Base-by-base conservation (phyloP, 345 rosid species). In the Diplotaxis tenuifolia region DNA sequence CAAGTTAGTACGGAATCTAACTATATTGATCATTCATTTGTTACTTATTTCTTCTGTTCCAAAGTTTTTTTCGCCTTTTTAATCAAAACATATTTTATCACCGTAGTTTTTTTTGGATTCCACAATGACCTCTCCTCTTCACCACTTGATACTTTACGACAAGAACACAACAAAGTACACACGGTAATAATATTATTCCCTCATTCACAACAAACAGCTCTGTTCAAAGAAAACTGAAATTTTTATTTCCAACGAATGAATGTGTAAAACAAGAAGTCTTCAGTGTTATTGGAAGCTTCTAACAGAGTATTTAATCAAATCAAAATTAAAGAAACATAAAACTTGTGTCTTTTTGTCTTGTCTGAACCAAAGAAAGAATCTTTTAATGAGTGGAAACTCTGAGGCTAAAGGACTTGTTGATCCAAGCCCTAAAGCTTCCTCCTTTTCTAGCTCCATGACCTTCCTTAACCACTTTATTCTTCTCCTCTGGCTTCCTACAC, bases 351-450 rank as follows among this genome's bases (percentile, higher is more conserved):
- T 50, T 3, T 4, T 0, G 20, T 16, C 9, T 3, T 21, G 11
- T 29, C 9, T 68, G 20, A 7, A 2, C 21, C 21, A 27, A 1
- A 19, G 16, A 4, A 1, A 21, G 2, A 49, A 49, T 9, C 28
- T 47, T 40, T 80, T 45, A 92, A 67, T 89, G 99, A 74, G 87
- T 80, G 12, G 88, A 56, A 57, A 96, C 74, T 84, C 85, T 96
- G 19, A 86, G 88, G 62, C 69, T 90, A 71, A 87, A 88, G 29
- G 98, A 92, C 74, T 85, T 95, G 75, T 96, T 90, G 60, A 92
- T 80, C 99, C 98, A 92, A 56, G 97, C 74, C 80, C 84, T 96
- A 86, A 94, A 90, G 67, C 90, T 86, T 28, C 96, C 86, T 16
- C 82, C 72, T 49, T 89, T 88, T 59, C 87, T 84, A 31, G 54